Conservation (phyloP, 768 basidiomycete species). For the Lactarius quietus region DNA sequence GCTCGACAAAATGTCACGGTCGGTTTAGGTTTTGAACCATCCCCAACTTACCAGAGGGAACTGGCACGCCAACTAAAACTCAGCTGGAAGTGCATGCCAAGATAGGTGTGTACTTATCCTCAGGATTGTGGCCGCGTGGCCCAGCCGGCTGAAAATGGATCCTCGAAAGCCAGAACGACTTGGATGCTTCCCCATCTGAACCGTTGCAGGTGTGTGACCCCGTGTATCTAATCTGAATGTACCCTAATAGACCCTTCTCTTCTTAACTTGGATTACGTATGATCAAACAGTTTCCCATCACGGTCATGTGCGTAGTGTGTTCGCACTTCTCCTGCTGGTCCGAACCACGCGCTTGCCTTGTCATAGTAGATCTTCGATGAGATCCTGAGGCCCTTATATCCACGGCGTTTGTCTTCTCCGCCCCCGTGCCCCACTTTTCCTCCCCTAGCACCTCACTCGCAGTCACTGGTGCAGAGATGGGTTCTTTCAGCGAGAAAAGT, state of each 20-base stretch:
- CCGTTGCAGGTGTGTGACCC: background rate
- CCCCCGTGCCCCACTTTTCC: background rate
- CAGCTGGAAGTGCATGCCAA: background rate
- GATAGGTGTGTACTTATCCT: background rate
- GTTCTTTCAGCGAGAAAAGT: too few relatives aligned
- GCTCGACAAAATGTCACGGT: background rate
- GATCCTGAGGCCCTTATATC: slow-evolving; percentile 1
- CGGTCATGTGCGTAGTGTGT: background rate
- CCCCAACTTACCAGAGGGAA: background rate
- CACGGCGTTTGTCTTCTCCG: background rate
- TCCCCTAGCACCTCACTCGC: background rate
- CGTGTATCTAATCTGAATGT: background rate
- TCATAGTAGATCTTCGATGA: background rate
- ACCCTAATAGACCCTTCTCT: background rate
- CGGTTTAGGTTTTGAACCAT: background rate
- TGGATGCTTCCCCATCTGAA: background rate
- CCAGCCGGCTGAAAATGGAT: background rate
- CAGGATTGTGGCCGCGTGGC: too few relatives aligned
- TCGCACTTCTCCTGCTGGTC: background rate
- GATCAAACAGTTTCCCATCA: background rate
- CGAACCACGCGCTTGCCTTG: background rate
- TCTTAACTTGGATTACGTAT: background rate
- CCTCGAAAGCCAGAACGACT: background rate
- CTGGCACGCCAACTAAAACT: background rate
- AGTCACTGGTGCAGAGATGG: background rate